Evolutionary conservation across 2,329 filamentous ascomycete genomes (phyloP), one percentile per base, ranked within the genome.

Genomic region (Sporothrix schenckii): DNA sequence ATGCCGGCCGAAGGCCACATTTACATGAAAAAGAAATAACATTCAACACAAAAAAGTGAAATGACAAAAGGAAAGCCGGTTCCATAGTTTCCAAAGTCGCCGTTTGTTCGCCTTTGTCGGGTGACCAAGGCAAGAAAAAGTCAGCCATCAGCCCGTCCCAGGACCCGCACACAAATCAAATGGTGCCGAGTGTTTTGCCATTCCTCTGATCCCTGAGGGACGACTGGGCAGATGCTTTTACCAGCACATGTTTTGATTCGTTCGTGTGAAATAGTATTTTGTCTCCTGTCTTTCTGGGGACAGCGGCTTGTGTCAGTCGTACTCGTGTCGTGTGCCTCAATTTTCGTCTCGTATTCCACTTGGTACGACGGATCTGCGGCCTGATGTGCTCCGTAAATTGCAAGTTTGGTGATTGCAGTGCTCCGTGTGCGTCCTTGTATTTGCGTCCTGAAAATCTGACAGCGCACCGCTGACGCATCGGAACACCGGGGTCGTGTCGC

Each of bases 191-290:
- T 27, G 14, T 49, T 34, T 50, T 58, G 66, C 24, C 39, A 41
- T 39, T 30, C 6, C 19, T 19, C 39, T 39, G 52, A 49, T 58
- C 54, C 41, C 54, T 47, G 67, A 69, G 54, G 67, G 41, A 54
- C 67, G 67, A 52, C n/a, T 69, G 54, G 67, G 54, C 54, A 69
- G 53, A 52, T 63, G 67, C n/a, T 24, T 61, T 34, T 68, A 44
- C 54, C 54, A 39, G 54, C 53, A 27, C n/a, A 27, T 53, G 21
- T 13, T 56, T 14, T 53, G 21, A 27, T 44, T 47, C 27, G 11
- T 21, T 21, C 21, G 10, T 47, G 39, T 41, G 24, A n/a, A 19
- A 11, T 21, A 14, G 9, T 16, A 19, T 30, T 9, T 54, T n/a
- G 27, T 41, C 30, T 41, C 14, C 61, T 30, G 2, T 49, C 16